A percentile compares a stretch with the other conserved stretches of the same genome.
Evolutionary conservation across 495 filamentous ascomycete species (phyloP).

Genomic region (Terfezia boudieri): DNA sequence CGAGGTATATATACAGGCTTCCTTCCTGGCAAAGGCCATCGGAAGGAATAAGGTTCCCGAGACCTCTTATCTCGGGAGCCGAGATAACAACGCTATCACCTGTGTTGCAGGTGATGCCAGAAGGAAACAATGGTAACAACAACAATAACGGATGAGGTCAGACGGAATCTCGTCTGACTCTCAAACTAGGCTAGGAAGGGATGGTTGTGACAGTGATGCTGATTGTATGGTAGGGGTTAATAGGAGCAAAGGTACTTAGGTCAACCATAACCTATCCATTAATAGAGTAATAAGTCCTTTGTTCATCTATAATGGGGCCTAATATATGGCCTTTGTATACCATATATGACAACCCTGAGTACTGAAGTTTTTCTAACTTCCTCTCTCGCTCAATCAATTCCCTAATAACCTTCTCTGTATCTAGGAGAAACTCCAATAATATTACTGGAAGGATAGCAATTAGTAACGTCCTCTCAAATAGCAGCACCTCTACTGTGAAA

Average conservation of each 20-base stretch:
- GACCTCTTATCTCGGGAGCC: too few relatives aligned
- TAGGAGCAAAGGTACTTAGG: slow-evolving; percentile 12
- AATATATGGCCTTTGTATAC: slow-evolving; percentile 31
- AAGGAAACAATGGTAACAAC: too few relatives aligned
- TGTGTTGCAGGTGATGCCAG: too few relatives aligned
- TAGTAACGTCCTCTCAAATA: slow-evolving; percentile 33
- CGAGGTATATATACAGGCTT: too few relatives aligned
- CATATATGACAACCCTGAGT: slow-evolving; percentile 38
- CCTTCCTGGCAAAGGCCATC: too few relatives aligned
- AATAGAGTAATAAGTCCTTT: slow-evolving; percentile 26
- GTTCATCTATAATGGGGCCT: slow-evolving; percentile 12
- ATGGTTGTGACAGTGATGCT: too few relatives aligned
- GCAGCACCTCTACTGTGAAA: slow-evolving; percentile 23
- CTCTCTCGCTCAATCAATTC: slow-evolving; percentile 26
- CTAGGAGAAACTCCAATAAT: slow-evolving; percentile 33
- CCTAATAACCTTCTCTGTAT: slow-evolving; percentile 22
- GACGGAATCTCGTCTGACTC: too few relatives aligned
- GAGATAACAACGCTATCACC: too few relatives aligned
- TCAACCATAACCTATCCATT: slow-evolving; percentile 35
- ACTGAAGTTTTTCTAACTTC: slow-evolving; percentile 26
- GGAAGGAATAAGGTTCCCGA: too few relatives aligned
- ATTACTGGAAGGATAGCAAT: slow-evolving; percentile 34
- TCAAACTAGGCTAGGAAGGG: too few relatives aligned
- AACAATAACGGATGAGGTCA: too few relatives aligned
- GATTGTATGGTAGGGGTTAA: slow-evolving; percentile 3